These are phyloP conservation scores for Flaveria brownii DNA, from an alignment of 129 eudicot genomes.

Conservation along the genomic window DNA sequence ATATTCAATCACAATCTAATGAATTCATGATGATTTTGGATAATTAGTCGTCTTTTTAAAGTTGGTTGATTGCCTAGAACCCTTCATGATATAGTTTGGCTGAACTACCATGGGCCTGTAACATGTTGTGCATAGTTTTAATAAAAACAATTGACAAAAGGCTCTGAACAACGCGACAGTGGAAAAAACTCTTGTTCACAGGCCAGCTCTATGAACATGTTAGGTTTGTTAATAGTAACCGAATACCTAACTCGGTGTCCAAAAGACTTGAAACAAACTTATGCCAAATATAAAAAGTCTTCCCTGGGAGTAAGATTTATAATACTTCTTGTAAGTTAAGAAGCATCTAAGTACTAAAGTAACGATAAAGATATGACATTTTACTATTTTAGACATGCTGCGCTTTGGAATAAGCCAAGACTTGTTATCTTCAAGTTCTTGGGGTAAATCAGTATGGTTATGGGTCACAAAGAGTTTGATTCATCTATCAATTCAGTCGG, in stretches of 20 bases:
- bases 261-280: conserved; percentile 62
- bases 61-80: conserved; percentile 50
- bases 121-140: conserved; percentile 75
- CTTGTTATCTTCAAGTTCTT: conserved; percentile 71
- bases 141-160: conserved; percentile 66
- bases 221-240: conserved; percentile 82
- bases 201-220: conserved; percentile 42
- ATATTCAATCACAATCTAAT: neutral
- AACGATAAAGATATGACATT: neutral
- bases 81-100: conserved; percentile 54
- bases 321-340: neutral
- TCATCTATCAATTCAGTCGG: conserved; percentile 38
- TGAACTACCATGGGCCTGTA: conserved; percentile 79
- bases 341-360: neutral
- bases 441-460: conserved; percentile 66
- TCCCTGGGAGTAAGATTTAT: conserved; percentile 51
- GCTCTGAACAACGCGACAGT: conserved; percentile 73
- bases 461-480: conserved; percentile 77
- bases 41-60: neutral
- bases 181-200: conserved; percentile 43
- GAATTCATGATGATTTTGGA: neutral
- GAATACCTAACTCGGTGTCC: conserved; percentile 81
- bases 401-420: conserved; percentile 70
- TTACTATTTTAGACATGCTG: conserved; percentile 43
- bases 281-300: conserved; percentile 60